Evolutionary conservation across 2,329 filamentous ascomycete species (phyloP), one percentile per base, ranked within the genome.

Genomic region (Aspergillus tubingensis): DNA sequence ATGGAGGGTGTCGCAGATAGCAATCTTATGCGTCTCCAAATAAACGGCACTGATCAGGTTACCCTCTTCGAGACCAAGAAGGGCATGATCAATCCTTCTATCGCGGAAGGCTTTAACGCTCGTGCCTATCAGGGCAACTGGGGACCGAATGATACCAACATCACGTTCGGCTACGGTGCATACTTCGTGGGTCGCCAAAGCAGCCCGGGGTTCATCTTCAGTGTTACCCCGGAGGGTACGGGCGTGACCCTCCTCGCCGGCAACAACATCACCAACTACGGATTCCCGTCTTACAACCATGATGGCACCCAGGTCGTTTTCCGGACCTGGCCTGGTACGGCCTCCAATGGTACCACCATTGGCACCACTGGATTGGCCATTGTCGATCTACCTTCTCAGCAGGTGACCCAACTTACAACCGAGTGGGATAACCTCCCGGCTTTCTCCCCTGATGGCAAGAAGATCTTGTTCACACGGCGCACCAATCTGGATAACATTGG

Each of bases 391-490:
- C 23, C 60, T 1, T 63, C 64, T 3, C 74, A 60, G 63, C 74
- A 61, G 21, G 61, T 72, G 8, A 69, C 62, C 13, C 64, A 67
- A 32, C 68, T 80, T 1, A 79, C 77, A 13, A 68, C 69, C 15
- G 67, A 65, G n/a, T 75, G 73, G 62, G 77, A 80, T 56, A 80
- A 78, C 62, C 68, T 75, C 4, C 78, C 77, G 1, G 65, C 66
- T 53, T 80, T 72, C 67, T 77, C 74, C 0, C 76, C 77, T 0
- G 73, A 78, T 39, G 77, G 77, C 5, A 65, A 73, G 41, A 65
- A 64, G 6, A 78, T 79, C 52, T 68, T 78, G 32, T 79, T 79
- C 62, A 76, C 76, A 1, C 73, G 77, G 39, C 70, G 72, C 38
- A 73, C 65, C 7, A 74, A 63, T 57, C 61, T 53, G 6, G 70